Evolutionary conservation across 345 rosid species (phyloP).

Genomic region (Populus simonii): DNA sequence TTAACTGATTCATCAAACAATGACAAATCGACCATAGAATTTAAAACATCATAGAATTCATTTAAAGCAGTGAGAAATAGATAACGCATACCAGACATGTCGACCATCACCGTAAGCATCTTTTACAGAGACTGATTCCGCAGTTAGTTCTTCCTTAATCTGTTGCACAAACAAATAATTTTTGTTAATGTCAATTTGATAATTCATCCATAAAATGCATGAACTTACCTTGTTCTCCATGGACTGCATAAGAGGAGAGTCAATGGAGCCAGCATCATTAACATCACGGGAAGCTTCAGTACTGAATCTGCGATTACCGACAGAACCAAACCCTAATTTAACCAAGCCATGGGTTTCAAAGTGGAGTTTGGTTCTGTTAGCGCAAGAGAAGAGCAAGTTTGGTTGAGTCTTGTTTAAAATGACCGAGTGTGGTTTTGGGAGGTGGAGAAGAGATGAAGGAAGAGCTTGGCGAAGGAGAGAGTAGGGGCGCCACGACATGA

Average conservation of each 20-base stretch:
- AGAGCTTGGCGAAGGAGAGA: slow-evolving; percentile 6
- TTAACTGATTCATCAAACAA: too few species aligned
- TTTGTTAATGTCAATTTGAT: too few species aligned
- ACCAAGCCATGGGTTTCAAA: slow-evolving; percentile 12
- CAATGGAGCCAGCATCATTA: slow-evolving; percentile 82
- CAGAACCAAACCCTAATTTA: slow-evolving; percentile 30
- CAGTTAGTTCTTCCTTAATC: slow-evolving; percentile 77
- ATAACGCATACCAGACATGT: slow-evolving; percentile 62
- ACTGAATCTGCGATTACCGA: slow-evolving; percentile 39
- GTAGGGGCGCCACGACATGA: background rate
- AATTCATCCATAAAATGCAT: background rate
- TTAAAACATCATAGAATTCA: too few species aligned
- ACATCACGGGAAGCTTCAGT: slow-evolving; percentile 52
- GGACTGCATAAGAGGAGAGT: slow-evolving; percentile 79
- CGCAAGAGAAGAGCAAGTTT: background rate
- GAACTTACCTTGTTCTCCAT: slow-evolving; percentile 77
- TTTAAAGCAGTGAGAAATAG: too few species aligned
- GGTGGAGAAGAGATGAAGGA: background rate
- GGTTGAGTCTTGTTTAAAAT: background rate
- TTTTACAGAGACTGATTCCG: slow-evolving; percentile 73
- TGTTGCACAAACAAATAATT: slow-evolving; percentile 5
- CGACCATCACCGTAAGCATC: slow-evolving; percentile 98
- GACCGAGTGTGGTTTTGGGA: slow-evolving; percentile 1
- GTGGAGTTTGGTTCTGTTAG: slow-evolving; percentile 18
- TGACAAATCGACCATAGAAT: too few species aligned